Conservation (phyloP, 169 alveolate genomes). For the Babesia ovata region DNA sequence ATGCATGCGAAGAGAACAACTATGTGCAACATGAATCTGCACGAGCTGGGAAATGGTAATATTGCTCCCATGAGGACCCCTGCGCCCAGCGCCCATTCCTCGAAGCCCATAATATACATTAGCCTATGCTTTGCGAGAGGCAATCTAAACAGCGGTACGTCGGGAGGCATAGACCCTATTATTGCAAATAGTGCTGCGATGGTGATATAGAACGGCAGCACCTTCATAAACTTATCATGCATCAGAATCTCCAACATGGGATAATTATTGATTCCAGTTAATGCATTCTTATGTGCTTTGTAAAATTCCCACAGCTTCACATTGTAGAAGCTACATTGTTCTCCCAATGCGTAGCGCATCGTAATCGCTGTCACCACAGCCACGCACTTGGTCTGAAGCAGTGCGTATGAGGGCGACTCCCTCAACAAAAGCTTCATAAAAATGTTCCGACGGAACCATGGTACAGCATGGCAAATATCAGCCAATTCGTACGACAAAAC, state of each 20-base stretch:
- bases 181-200: conserved; percentile 9
- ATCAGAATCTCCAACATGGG: too few species aligned
- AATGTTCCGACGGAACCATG: neutral
- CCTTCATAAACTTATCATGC: too few species aligned
- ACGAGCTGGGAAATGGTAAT: conserved; percentile 2
- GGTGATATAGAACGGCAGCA: too few species aligned
- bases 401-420: neutral
- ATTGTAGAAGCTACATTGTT: neutral
- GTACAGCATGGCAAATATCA: neutral
- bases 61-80: conserved; percentile 12
- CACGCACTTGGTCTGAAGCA: neutral
- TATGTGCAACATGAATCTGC: neutral
- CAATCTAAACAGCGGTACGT: neutral
- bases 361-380: neutral
- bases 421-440: neutral
- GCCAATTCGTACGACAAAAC: neutral
- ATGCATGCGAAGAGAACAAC: neutral
- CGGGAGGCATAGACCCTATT: neutral
- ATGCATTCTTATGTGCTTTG: neutral
- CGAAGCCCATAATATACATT: neutral
- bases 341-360: conserved; percentile 1
- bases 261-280: too few species aligned
- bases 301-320: neutral
- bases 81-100: conserved; percentile 1
- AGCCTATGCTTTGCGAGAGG: conserved; percentile 1